phyloP scores from a whole-genome alignment of 176 grass and related monocot species.

The sorghum (Sorghum bicolor) region DNA sequence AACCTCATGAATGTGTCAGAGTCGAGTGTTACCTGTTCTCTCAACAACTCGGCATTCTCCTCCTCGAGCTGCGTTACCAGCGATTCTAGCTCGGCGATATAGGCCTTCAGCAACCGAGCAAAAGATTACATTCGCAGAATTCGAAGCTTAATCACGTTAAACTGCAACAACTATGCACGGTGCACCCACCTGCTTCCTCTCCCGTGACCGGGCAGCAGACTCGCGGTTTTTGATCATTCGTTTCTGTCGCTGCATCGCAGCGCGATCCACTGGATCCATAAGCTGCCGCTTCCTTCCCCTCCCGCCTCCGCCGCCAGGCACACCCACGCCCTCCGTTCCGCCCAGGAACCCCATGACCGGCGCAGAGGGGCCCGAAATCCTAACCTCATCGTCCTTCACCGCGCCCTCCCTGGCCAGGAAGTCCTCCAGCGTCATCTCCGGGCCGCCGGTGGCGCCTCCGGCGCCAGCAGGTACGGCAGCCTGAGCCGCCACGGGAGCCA shows the following conservation, averaged over 20 bases:
- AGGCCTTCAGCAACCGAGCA: conserved; percentile 53
- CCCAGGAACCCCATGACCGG: conserved; percentile 25
- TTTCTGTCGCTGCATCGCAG: conserved; percentile 78
- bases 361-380: conserved; percentile 26
- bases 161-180: not conserved
- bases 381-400: conserved; percentile 40
- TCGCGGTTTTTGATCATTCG: conserved; percentile 99
- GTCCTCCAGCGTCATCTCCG: conserved; percentile 91
- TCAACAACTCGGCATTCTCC: conserved; percentile 66
- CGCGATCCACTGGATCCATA: conserved; percentile 79
- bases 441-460: not conserved
- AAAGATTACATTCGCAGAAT: not conserved
- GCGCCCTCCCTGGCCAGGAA: conserved; percentile 70
- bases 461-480: conserved; percentile 9
- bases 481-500: not conserved
- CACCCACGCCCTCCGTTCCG: conserved; percentile 18
- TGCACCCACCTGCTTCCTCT: conserved; percentile 84
- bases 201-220: conserved; percentile 92
- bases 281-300: conserved; percentile 70
- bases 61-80: conserved; percentile 74
- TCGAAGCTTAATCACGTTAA: not conserved
- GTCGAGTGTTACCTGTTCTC: conserved; percentile 54
- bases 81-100: conserved; percentile 87
- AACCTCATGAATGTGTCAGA: not conserved
- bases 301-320: conserved; percentile 22